Base-by-base conservation (phyloP, 768 basidiomycete genomes). In the Candolleomyces eurysporus region DNA sequence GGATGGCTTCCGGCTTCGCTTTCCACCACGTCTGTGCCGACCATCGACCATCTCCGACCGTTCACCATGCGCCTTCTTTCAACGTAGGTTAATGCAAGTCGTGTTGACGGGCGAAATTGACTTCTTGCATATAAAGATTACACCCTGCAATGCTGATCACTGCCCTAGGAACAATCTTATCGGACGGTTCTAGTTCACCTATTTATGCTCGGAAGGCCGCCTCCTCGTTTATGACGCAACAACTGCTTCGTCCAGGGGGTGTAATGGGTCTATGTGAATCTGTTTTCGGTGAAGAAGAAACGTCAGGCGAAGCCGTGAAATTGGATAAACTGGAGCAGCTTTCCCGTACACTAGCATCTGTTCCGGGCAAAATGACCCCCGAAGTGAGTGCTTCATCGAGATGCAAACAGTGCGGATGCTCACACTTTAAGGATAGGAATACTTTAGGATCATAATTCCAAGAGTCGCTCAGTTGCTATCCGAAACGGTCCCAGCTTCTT, bases 251-350 rank as follows among this genome's bases (percentile, higher is more conserved):
- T 21, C 83, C 86, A 0, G 82, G 85, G 22, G 93, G 93, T 1
- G 79, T 94, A 1, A 78, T 77, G 31, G 90, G 90, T 0, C 79
- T 94, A 19, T 87, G 84, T 64, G 78, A 80, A 10, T 88, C 89
- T 10, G 75, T 92, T 1, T 87, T 94, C 57, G 85, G 87, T 2
- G 88, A 87, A 48, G 82, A 82, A 40, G 84, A 85, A 19, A 69
- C 72, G 0, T 65, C 67, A 0, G 76, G 72, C 8, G 84, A 84
- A 4, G 84, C 86, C 57, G 78, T 82, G 2, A 79, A 81, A 2
- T 67, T 91, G 4, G 84, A 89, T 62, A 91, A 90, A 68, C 78
- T 94, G 31, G 89, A 94, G 61, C 87, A 88, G 59, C 78, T 93
- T 36, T 81, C 90, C 19, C 78, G 76, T 6, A 79, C 92, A 19